Evolutionary conservation across 768 basidiomycete species (phyloP).

Genomic region (Tulasnella sp.): DNA sequence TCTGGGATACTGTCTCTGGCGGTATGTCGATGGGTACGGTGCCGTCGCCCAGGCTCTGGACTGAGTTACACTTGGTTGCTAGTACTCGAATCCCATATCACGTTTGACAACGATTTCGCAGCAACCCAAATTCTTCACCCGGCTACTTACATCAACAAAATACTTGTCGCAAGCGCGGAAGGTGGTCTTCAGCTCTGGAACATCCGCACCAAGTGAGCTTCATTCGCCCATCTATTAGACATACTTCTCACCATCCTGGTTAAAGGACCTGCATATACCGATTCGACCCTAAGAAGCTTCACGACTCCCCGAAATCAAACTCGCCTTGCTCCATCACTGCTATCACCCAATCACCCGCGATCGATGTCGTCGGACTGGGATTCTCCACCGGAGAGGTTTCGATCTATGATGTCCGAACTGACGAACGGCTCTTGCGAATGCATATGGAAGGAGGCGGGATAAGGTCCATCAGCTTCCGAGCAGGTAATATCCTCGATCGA

Average conservation of each 20-base stretch:
- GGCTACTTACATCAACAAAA: conserved; percentile 94
- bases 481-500: conserved; percentile 48
- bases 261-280: conserved; percentile 77
- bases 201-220: conserved; percentile 66
- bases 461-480: conserved; percentile 75
- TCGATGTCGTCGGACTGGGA: conserved; percentile 94
- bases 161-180: conserved; percentile 76
- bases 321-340: conserved; percentile 60
- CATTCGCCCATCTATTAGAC: conserved; percentile 23
- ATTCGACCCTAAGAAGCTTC: conserved; percentile 57
- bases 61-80: neutral
- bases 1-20: conserved; percentile 66
- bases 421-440: conserved; percentile 84
- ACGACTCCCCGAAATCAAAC: conserved; percentile 41
- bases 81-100: conserved; percentile 65
- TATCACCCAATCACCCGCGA: conserved; percentile 86
- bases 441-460: conserved; percentile 86
- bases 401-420: conserved; percentile 84
- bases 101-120: conserved; percentile 78
- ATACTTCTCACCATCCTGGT: conserved; percentile 7
- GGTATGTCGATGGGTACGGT: conserved; percentile 44
- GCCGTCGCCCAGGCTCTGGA: neutral
- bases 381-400: conserved; percentile 83
- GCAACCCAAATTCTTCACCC: conserved; percentile 88
- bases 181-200: conserved; percentile 94